Evolutionary conservation across 2,329 filamentous ascomycete genomes (phyloP).

Genomic region (Aspergillus sp.): DNA sequence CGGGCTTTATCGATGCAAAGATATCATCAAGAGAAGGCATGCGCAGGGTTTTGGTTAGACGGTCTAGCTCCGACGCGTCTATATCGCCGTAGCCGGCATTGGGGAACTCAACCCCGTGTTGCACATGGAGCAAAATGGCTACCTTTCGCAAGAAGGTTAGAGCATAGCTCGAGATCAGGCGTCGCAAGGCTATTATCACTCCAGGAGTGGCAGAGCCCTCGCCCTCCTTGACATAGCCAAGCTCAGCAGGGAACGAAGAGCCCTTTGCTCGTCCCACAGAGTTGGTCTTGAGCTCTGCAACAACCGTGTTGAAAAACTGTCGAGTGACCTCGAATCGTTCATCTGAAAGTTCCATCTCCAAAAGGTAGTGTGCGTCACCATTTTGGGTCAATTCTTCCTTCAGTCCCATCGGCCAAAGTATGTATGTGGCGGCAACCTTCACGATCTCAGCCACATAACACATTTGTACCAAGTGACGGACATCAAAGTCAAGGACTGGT

Average conservation of each 20-base stretch:
- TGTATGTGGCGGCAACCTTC: slow-evolving; percentile 67
- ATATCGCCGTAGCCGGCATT: slow-evolving; percentile 63
- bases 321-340: slow-evolving; percentile 30
- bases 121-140: slow-evolving; percentile 78
- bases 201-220: slow-evolving; percentile 34
- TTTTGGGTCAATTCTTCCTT: slow-evolving; percentile 34
- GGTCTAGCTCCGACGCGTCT: slow-evolving; percentile 74
- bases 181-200: slow-evolving; percentile 34
- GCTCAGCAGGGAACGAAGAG: slow-evolving; percentile 36
- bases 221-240: slow-evolving; percentile 39
- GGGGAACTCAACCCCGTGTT: slow-evolving; percentile 85
- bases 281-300: slow-evolving; percentile 37
- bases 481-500: slow-evolving; percentile 67
- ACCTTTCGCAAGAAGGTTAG: slow-evolving; percentile 87
- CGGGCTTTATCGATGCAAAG: slow-evolving; percentile 57
- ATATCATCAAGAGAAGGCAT: slow-evolving; percentile 79
- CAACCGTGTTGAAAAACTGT: slow-evolving; percentile 40
- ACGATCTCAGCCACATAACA: slow-evolving; percentile 91
- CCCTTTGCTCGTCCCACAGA: slow-evolving; percentile 35
- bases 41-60: slow-evolving; percentile 72
- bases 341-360: slow-evolving; percentile 28
- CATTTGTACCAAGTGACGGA: slow-evolving; percentile 75
- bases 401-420: slow-evolving; percentile 38
- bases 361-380: slow-evolving; percentile 26
- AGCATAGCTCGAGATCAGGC: slow-evolving; percentile 72